Evolutionary conservation across 225 moss, liverwort and hornwort genomes (phyloP).

Genomic region (Climacium dendroides): DNA sequence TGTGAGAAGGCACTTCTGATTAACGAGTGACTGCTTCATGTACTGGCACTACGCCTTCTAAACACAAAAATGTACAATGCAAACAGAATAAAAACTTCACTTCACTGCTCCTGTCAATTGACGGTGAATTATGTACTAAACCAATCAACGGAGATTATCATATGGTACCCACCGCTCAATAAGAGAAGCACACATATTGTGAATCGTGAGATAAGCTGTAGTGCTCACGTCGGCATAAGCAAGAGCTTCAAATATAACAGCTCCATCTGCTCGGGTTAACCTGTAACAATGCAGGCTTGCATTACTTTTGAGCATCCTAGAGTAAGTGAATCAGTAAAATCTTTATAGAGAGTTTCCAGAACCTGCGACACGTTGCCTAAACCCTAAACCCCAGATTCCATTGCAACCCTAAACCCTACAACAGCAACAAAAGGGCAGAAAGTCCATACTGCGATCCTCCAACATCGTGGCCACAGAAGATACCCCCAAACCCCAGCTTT

Average conservation of each 20-base stretch:
- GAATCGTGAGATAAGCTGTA: conserved; percentile 85
- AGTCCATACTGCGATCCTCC: conserved; percentile 71
- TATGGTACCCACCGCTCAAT: conserved; percentile 61
- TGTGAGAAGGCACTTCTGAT: background rate
- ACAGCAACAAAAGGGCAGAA: background rate
- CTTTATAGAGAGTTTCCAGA: background rate
- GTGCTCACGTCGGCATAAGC: conserved; percentile 94
- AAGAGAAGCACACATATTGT: conserved; percentile 95
- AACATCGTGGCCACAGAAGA: conserved; percentile 93
- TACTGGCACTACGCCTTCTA: background rate
- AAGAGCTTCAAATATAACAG: conserved; percentile 84
- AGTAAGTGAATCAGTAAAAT: background rate
- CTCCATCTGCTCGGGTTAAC: conserved; percentile 79
- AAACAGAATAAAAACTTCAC: background rate
- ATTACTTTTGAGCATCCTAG: background rate
- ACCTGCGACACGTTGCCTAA: background rate
- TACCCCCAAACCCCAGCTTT: conserved; percentile 76
- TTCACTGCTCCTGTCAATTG: background rate
- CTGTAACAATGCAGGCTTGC: conserved; percentile 10
- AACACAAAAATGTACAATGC: background rate
- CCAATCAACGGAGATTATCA: background rate
- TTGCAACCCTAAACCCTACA: background rate
- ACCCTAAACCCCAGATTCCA: background rate
- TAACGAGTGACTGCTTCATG: background rate
- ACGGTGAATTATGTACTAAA: background rate